A percentile compares a stretch with the other conserved stretches of the same genome.
Evolutionary conservation across 257 asterid genomes (phyloP).

Genomic region (Euphrasia confusa): DNA sequence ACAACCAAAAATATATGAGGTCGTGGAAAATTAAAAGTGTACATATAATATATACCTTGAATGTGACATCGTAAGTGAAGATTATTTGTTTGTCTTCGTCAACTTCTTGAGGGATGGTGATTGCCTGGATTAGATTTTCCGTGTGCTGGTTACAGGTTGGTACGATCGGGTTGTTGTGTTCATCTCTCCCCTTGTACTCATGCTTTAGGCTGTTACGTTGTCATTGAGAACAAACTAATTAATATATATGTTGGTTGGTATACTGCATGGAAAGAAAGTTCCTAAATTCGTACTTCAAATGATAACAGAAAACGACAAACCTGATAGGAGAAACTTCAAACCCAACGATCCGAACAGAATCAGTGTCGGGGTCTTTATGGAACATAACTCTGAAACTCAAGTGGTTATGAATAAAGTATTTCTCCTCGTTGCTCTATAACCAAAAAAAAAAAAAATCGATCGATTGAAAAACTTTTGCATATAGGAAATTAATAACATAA

Average conservation of each 20-base stretch:
- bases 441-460: slow-evolving; percentile 16
- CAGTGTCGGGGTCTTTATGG: slow-evolving; percentile 68
- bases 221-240: background rate
- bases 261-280: too few species aligned
- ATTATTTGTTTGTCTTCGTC: slow-evolving; percentile 55
- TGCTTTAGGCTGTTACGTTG: slow-evolving; percentile 57
- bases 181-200: slow-evolving; percentile 68
- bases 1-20: background rate
- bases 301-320: slow-evolving; percentile 28
- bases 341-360: slow-evolving; percentile 79
- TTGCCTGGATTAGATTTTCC: slow-evolving; percentile 57
- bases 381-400: slow-evolving; percentile 86
- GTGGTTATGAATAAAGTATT: slow-evolving; percentile 76
- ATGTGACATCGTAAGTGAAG: slow-evolving; percentile 67
- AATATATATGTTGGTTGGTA: too few species aligned
- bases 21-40: background rate
- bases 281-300: background rate
- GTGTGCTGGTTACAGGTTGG: slow-evolving; percentile 75
- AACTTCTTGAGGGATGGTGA: slow-evolving; percentile 79
- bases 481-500: background rate
- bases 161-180: slow-evolving; percentile 71
- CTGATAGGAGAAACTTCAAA: slow-evolving; percentile 83
- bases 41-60: slow-evolving; percentile 41
- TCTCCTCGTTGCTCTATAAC: slow-evolving; percentile 77
- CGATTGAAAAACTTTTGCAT: slow-evolving; percentile 10